Evolutionary conservation across 176 grass and related monocot species (phyloP).

Genomic region (Urochloa ruziziensis): DNA sequence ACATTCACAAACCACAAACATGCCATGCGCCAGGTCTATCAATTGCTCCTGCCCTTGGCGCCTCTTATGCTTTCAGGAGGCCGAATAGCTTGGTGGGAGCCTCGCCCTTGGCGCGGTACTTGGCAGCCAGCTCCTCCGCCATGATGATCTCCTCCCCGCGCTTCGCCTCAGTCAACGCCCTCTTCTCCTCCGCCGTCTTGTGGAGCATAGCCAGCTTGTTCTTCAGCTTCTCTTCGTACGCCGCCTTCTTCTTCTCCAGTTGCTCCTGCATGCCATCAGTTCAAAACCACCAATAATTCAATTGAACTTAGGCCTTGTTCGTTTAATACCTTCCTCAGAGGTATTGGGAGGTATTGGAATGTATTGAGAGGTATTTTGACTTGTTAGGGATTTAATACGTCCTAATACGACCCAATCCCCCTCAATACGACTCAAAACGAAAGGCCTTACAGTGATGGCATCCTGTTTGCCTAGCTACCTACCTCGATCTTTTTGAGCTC

Average conservation of each 20-base stretch:
- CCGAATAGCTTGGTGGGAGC: constrained; percentile 66
- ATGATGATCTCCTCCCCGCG: constrained; percentile 59
- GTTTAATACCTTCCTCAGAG: too few relatives aligned
- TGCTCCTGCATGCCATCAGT: constrained; percentile 45
- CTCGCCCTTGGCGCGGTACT: constrained; percentile 63
- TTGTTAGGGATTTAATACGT: too few relatives aligned
- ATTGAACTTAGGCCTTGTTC: too few relatives aligned
- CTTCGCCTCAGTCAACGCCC: constrained; percentile 51
- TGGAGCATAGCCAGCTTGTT: constrained; percentile 73
- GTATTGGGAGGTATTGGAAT: too few relatives aligned
- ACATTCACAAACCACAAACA: constrained; percentile 18
- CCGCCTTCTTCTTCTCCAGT: constrained; percentile 77
- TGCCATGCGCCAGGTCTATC: not conserved
- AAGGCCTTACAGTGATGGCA: not conserved
- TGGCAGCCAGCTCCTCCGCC: constrained; percentile 69
- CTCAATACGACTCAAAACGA: too few relatives aligned
- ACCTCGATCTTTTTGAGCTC: constrained; percentile 62
- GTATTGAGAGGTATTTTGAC: too few relatives aligned
- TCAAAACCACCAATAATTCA: too few relatives aligned
- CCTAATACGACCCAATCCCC: too few relatives aligned
- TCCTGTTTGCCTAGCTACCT: not conserved
- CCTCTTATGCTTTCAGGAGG: constrained; percentile 44
- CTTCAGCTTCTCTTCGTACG: constrained; percentile 65
- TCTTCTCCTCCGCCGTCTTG: constrained; percentile 80
- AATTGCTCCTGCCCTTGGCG: too few relatives aligned